Conservation (phyloP, 305 asterid genomes). For the Solanum hybrid region DNA sequence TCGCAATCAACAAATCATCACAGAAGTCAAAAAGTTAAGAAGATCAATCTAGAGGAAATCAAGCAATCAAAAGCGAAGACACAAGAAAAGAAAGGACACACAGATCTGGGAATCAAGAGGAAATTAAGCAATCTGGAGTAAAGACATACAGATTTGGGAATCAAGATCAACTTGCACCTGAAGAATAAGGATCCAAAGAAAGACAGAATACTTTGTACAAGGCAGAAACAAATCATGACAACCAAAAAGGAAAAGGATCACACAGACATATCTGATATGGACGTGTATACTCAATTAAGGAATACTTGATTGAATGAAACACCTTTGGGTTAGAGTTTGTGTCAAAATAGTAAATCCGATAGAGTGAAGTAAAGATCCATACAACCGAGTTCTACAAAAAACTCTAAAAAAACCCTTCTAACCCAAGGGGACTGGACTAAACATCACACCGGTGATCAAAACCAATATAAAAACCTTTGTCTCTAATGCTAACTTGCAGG, state of each 20-base stretch:
- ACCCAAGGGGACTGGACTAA: not conserved
- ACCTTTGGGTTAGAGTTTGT: not conserved
- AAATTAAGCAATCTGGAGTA: not conserved
- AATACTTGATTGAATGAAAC: not conserved
- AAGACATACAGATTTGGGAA: not conserved
- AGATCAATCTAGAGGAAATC: not conserved
- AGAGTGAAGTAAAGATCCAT: not conserved
- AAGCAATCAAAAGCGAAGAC: not conserved
- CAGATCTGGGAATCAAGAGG: not conserved
- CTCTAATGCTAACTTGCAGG: not conserved
- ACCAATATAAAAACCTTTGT: not conserved
- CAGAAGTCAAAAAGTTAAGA: not conserved
- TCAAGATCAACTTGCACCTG: not conserved
- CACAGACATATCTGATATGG: not conserved
- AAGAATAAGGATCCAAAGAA: not conserved
- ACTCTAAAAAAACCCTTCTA: not conserved
- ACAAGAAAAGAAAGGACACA: not conserved
- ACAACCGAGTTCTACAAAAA: not conserved
- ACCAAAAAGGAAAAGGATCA: not conserved
- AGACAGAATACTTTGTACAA: not conserved
- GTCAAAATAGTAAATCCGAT: not conserved
- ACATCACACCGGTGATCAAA: not conserved
- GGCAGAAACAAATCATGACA: not conserved
- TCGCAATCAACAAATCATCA: not conserved
- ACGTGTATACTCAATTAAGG: not conserved